Conservation (phyloP, 108 stramenopile species). For the Schizochytrium sp. region DNA sequence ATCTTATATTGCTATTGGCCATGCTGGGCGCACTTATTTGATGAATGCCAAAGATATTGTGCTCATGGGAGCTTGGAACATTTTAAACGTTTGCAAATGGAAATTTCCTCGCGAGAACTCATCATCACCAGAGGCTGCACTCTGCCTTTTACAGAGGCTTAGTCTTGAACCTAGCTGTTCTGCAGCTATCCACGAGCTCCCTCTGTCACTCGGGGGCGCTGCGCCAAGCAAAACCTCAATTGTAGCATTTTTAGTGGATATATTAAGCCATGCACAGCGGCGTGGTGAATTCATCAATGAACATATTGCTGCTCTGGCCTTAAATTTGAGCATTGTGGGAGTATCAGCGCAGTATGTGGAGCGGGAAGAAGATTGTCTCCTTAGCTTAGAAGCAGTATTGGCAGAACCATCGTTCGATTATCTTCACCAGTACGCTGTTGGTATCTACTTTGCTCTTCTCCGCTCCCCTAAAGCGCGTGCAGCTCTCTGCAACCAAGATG, state of each 20-base stretch:
- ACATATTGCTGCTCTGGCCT: constrained; percentile 47
- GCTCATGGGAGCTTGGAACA: background rate
- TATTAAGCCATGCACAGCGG: background rate
- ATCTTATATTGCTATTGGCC: background rate
- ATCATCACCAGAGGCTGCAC: background rate
- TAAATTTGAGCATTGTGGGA: constrained; percentile 8
- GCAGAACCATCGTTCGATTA: background rate
- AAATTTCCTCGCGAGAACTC: constrained; percentile 18
- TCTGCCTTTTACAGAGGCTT: background rate
- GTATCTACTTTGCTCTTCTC: background rate
- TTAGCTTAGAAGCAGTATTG: background rate
- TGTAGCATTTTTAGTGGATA: background rate
- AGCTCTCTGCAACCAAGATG: background rate
- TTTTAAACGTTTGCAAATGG: background rate
- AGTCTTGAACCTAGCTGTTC: background rate
- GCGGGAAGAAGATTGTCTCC: background rate
- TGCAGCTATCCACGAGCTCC: background rate
- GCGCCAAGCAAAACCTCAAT: background rate
- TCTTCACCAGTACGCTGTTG: constrained; percentile 2
- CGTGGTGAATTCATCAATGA: constrained; percentile 37
- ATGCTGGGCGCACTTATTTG: background rate
- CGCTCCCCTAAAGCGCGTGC: background rate
- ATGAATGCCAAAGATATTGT: background rate
- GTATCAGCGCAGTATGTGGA: background rate
- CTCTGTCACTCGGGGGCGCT: background rate